Conservation (phyloP, 2,329 filamentous ascomycete species). For the Hymenoscyphus occultus region DNA sequence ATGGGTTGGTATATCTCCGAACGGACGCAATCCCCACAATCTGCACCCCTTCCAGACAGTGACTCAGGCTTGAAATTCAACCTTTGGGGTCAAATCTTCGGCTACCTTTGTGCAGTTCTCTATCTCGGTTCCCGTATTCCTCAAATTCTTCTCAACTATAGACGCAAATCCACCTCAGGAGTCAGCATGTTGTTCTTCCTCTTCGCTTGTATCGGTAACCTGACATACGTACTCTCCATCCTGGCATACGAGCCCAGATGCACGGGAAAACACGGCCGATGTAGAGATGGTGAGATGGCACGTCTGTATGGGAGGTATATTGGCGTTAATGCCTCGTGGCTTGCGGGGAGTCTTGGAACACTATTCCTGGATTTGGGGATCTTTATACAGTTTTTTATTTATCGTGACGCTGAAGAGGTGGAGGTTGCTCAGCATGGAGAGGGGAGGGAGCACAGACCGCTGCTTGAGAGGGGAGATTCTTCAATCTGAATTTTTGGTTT, state of each 20-base stretch:
- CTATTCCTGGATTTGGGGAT: slow-evolving; percentile 80
- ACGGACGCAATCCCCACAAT: slow-evolving; percentile 27
- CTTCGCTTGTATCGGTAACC: slow-evolving; percentile 91
- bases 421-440: slow-evolving; percentile 12
- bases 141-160: slow-evolving; percentile 88
- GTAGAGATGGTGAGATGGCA: slow-evolving; percentile 61
- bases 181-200: slow-evolving; percentile 94
- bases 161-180: slow-evolving; percentile 88
- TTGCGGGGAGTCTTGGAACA: slow-evolving; percentile 85
- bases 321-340: slow-evolving; percentile 85
- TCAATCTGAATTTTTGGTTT: background rate
- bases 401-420: slow-evolving; percentile 44
- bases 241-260: slow-evolving; percentile 83
- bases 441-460: slow-evolving; percentile 22
- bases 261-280: slow-evolving; percentile 41
- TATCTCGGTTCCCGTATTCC: slow-evolving; percentile 89
- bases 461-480: slow-evolving; percentile 27
- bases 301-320: slow-evolving; percentile 77
- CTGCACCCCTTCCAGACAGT: slow-evolving; percentile 31
- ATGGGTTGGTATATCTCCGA: slow-evolving; percentile 79
- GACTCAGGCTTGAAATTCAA: slow-evolving; percentile 63
- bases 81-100: slow-evolving; percentile 81
- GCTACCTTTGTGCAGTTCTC: slow-evolving; percentile 83
- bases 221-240: slow-evolving; percentile 90
- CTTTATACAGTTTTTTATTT: slow-evolving; percentile 89